Evolutionary conservation across 352 stramenopile species (phyloP), one percentile per base, ranked within the genome.

Genomic region (Globisporangium alternatum): DNA sequence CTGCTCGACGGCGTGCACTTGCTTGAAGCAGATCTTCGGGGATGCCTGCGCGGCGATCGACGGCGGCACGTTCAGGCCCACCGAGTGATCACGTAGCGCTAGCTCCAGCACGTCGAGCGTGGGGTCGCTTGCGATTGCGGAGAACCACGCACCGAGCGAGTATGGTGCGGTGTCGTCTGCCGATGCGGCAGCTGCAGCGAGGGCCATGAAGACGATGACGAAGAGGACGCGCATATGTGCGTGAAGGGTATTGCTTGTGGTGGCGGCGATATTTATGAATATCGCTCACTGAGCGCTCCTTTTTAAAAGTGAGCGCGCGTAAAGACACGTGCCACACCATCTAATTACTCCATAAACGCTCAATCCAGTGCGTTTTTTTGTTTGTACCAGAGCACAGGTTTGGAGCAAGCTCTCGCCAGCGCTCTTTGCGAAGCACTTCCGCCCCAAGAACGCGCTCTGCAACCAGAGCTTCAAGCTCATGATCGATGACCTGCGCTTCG

Each of bases 391-490:
- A n/a, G n/a, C n/a, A n/a, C n/a, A n/a, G n/a, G n/a, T n/a, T n/a
- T n/a, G n/a, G n/a, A n/a, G n/a, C 6, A 15, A 56, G 49, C 28
- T 37, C 28, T 21, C 6, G 0, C 28, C 28, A 13, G 25, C 85
- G 43, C 81, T 96, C 22, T 68, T 95, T 41, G 88, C 88, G 63
- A 94, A 96, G 69, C 79, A 95, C 56, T 95, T 96, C 67, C 85
- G 86, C 1, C 88, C 88, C 17, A 96, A 96, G 70, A 94, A 94
- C 62, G 83, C 82, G 59, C 75, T 96, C 9, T 95, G 86, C 63
- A 93, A 94, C 67, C 77, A 88, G 56, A 91, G 81, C 59, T 95
- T 96, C 66, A 85, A 96, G 74, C 82, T 96, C 35, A 83, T 92
- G 22, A 87, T 96, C 62, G 88, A 96, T 66, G 80, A 90, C 61